Base-by-base conservation (phyloP, 2,329 filamentous ascomycete species). In the Fusarium burgessii region DNA sequence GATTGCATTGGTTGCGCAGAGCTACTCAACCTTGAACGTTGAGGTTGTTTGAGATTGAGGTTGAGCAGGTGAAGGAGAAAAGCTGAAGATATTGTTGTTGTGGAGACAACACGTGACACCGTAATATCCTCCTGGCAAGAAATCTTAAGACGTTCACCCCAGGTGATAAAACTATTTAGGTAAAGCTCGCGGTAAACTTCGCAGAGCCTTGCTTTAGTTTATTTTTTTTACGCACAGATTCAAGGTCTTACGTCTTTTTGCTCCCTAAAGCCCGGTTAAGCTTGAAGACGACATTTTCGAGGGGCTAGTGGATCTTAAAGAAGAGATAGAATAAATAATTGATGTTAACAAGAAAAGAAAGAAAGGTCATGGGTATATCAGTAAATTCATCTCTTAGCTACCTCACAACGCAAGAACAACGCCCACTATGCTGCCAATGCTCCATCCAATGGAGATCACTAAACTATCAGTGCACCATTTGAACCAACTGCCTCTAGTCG, bases 401-500 rank as follows among this genome's bases (percentile, higher is more conserved):
- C 56, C 43, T 70, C 58, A 60, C 62, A 74, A 66, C 56, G 64
- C 47, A 71, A 58, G 32, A 66, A 62, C 55, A 63, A 60, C 66
- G 55, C 58, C 59, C 51, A 62, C 54, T 62, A 62, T 59, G 66
- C 60, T 70, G 58, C 46, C 57, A 66, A 65, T 64, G 66, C 60
- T 66, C 55, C 58, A 66, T 65, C 58, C 65, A 66, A 62, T n/a
- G 51, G 54, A 63, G 43, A n/a, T 14, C 35, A 51, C 71, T 79
- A 83, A 68, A 79, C 80, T 46, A 81, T 79, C 71, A 84, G 81
- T 20, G 81, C 82, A n/a, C 84, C 85, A 52, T 85, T 86, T 42
- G 84, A 79, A 3, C 86, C 84, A n/a, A 83, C 84, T 18, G 86
- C 85, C 81, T 97, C 95, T 66, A 95, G 82, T 75, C 91, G 89